Conservation (phyloP, 2,329 filamentous ascomycete genomes). For the Raffaelea albimanens region DNA sequence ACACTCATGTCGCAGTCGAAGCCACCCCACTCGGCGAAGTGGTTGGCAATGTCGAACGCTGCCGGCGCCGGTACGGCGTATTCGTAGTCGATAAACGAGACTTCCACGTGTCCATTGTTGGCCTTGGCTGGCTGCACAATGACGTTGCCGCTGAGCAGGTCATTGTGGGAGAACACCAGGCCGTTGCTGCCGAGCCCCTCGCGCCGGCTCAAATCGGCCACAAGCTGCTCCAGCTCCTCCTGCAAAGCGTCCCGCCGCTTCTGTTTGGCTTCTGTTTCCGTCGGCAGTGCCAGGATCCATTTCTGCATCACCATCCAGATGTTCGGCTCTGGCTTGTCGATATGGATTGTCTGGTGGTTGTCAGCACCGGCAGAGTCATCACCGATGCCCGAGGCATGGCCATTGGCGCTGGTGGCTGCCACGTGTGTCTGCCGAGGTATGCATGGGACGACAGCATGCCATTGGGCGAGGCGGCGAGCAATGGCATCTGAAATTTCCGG, state of each 20-base stretch:
- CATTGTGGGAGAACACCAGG: slow-evolving; percentile 89
- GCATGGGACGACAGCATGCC: slow-evolving; percentile 71
- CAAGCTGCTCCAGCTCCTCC: slow-evolving; percentile 61
- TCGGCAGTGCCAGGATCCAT: slow-evolving; percentile 83
- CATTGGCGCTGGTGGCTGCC: not conserved
- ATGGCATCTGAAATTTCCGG: slow-evolving; percentile 73
- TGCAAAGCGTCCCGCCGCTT: slow-evolving; percentile 61
- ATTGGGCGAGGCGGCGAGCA: slow-evolving; percentile 76
- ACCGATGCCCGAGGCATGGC: not conserved
- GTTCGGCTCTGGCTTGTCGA: not conserved
- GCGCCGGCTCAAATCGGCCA: slow-evolving; percentile 63
- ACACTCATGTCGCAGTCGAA: slow-evolving; percentile 88
- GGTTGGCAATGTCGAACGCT: slow-evolving; percentile 93
- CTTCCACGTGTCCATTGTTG: slow-evolving; percentile 19
- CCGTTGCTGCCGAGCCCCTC: slow-evolving; percentile 67
- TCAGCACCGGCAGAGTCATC: not conserved
- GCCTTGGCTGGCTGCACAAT: slow-evolving; percentile 55
- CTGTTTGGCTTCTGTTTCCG: slow-evolving; percentile 58
- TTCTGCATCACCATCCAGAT: slow-evolving; percentile 93
- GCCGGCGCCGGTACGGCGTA: slow-evolving; percentile 91
- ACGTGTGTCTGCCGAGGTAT: slow-evolving; percentile 22
- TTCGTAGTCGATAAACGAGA: slow-evolving; percentile 96
- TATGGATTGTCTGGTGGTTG: not conserved
- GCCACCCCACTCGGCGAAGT: slow-evolving; percentile 97
- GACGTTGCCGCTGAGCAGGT: slow-evolving; percentile 91